Percentiles rank a stretch among this genome's conserved stretches.
Conservation (phyloP, 2,329 filamentous ascomycete species). For the Sclerotinia sclerotiorum region DNA sequence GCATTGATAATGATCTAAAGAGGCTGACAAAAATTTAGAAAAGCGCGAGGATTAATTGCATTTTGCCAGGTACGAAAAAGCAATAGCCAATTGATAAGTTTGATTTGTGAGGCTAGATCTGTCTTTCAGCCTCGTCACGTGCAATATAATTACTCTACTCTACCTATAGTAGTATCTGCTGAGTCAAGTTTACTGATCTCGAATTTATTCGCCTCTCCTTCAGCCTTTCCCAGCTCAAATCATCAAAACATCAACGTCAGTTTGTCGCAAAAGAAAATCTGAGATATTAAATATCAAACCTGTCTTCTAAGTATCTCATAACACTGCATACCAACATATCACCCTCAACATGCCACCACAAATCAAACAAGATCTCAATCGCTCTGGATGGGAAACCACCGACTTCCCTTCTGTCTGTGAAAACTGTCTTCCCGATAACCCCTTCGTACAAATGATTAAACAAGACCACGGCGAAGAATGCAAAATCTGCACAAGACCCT, state of each 20-base stretch:
- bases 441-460: constrained; percentile 98
- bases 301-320: neutral
- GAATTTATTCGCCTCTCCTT: constrained; percentile 19
- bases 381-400: constrained; percentile 93
- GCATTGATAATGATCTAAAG: neutral
- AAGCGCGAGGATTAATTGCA: neutral
- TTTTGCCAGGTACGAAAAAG: neutral
- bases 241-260: constrained; percentile 1
- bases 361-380: constrained; percentile 94
- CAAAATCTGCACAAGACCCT: constrained; percentile 84
- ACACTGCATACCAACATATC: neutral
- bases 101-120: neutral
- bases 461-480: constrained; percentile 78
- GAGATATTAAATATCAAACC: neutral
- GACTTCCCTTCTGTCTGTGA: constrained; percentile 88
- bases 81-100: neutral
- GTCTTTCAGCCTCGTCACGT: neutral
- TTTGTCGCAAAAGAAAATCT: constrained; percentile 12
- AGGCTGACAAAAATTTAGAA: neutral
- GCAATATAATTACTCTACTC: neutral
- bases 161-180: too few species aligned
- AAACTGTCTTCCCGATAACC: constrained; percentile 91
- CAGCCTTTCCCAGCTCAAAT: constrained; percentile 14
- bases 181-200: neutral
- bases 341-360: constrained; percentile 71